Evolutionary conservation across 208 protist species (phyloP), one percentile per base, ranked within the genome.

Genomic region (Acanthamoeba divionensis): DNA sequence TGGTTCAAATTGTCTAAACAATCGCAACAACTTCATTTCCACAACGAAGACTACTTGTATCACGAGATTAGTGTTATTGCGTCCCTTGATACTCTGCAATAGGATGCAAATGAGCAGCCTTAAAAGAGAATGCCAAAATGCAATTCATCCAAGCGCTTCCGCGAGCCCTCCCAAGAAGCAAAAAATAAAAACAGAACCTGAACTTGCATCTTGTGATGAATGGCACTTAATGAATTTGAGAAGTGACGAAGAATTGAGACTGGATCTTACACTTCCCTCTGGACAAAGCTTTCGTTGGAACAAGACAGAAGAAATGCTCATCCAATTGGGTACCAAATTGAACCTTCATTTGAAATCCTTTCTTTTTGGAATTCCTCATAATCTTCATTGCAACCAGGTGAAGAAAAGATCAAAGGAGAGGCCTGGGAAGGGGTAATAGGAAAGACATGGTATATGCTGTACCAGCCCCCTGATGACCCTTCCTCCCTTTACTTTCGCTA

Each of bases 271-370:
- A 41, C 21, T 82, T 21, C 71, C 36, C 21, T 82, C 71, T 24
- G 71, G 71, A 26, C 71, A 82, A 48, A n/a, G 26, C 71, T 82
- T 82, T 48, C 57, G 71, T 5, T 82, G 71, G 71, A 73, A 38
- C 65, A 73, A 12, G 21, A 12, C 5, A 12, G 65, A 38, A 48
- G 52, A 57, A n/a, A 73, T 38, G 26, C 62, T 24, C 62, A 8
- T 10, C 65, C 65, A 1, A 10, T 38, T 38, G 26, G n/a, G n/a
- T n/a, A n/a, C n/a, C n/a, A n/a, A n/a, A n/a, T n/a, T n/a, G n/a
- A n/a, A n/a, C 52, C 18, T 18, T 60, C 52, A 60, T n/a, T 24
- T 60, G 18, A 60, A 60, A 18, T 60, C 52, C n/a, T n/a, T n/a
- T n/a, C 52, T 60, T 60, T 60, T 60, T 60, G 18, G 18, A 18